phyloP scores from a whole-genome alignment of 768 basidiomycete species.

The Collybia sordida region DNA sequence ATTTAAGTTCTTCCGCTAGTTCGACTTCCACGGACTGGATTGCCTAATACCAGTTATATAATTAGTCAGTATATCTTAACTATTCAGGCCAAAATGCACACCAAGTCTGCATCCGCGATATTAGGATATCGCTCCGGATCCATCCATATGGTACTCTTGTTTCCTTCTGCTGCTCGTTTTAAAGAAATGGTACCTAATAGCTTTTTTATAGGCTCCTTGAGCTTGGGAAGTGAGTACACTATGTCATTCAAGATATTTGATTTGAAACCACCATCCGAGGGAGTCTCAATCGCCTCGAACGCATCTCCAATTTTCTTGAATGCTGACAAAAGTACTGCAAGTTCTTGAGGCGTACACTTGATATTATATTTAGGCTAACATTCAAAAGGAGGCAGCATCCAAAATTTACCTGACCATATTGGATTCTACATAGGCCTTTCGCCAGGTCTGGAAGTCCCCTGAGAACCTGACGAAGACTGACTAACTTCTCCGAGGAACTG shows the following conservation, averaged over 20 bases:
- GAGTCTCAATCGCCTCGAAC: constrained; percentile 49
- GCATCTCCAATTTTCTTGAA: constrained; percentile 69
- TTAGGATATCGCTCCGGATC: constrained; percentile 44
- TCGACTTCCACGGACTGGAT: constrained; percentile 69
- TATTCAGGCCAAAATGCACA: constrained; percentile 29
- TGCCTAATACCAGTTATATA: constrained; percentile 39
- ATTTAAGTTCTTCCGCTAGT: constrained; percentile 70
- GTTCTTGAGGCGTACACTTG: constrained; percentile 83
- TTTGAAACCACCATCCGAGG: constrained; percentile 53
- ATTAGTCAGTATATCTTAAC: constrained; percentile 1
- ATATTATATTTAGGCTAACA: not conserved
- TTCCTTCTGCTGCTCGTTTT: constrained; percentile 61
- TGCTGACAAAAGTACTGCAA: constrained; percentile 71
- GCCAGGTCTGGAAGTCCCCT: constrained; percentile 84
- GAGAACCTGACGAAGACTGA: constrained; percentile 66
- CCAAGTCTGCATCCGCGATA: constrained; percentile 60
- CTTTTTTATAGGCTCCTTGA: constrained; percentile 52
- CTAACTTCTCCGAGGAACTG: constrained; percentile 61
- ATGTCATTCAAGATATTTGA: constrained; percentile 72
- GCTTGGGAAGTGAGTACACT: constrained; percentile 62
- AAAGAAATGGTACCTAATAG: constrained; percentile 59
- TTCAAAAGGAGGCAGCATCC: not conserved
- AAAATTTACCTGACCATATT: constrained; percentile 80
- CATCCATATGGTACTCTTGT: constrained; percentile 71
- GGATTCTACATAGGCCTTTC: constrained; percentile 82